A percentile compares a stretch with the other conserved stretches of the same genome.
Conservation (phyloP, 495 filamentous ascomycete genomes). For the Schizothecium vesticola region DNA sequence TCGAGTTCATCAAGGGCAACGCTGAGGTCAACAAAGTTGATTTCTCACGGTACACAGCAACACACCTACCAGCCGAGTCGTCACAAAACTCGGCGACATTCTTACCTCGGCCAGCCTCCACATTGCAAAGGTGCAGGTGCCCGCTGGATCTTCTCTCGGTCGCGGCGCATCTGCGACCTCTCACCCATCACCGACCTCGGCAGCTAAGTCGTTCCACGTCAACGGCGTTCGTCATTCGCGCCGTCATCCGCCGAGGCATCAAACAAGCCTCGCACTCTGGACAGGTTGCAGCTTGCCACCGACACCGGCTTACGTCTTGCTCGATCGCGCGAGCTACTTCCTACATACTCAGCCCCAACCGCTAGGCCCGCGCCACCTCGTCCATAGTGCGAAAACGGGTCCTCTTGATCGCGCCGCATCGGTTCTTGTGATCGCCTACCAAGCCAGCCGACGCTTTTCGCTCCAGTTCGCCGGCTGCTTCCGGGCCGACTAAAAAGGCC, state of each 20-base stretch:
- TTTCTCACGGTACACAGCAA: conserved; percentile 7
- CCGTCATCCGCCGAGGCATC: background rate
- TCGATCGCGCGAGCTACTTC: background rate
- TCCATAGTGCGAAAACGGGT: background rate
- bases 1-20: background rate
- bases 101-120: background rate
- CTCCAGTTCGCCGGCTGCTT: background rate
- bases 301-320: background rate
- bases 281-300: background rate
- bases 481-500: background rate
- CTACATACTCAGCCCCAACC: conserved; percentile 15
- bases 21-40: background rate
- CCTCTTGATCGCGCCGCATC: background rate
- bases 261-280: background rate
- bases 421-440: background rate
- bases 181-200: background rate
- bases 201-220: background rate
- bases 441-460: background rate
- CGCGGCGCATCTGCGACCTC: background rate
- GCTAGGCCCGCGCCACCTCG: conserved; percentile 15
- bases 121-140: conserved; percentile 1
- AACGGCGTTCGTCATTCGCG: background rate
- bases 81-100: conserved; percentile 2
- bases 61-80: conserved; percentile 4
- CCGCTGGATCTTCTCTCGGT: background rate